phyloP scores from a whole-genome alignment of 2,329 filamentous ascomycete genomes.

The Nigrospora oryzae region DNA sequence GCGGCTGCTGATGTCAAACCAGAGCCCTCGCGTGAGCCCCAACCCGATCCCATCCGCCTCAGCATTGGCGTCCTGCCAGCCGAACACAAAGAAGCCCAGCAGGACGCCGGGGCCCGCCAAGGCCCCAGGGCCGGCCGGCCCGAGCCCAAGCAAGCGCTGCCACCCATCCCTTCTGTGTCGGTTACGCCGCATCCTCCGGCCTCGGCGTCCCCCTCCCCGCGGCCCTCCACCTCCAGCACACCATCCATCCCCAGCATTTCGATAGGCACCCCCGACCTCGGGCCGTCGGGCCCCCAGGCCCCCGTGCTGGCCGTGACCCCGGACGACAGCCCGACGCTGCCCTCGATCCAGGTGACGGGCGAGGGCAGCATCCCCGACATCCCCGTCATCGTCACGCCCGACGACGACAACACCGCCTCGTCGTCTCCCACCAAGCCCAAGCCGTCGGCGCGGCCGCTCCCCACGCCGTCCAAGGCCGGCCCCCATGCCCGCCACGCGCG shows the following conservation, averaged over 20 bases:
- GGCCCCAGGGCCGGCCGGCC: conserved; percentile 14
- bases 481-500: conserved; percentile 23
- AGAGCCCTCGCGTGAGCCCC: conserved; percentile 13
- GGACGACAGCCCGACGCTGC: conserved; percentile 27
- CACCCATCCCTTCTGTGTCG: conserved; percentile 43
- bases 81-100: not conserved
- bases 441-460: conserved; percentile 34
- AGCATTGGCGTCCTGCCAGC: conserved; percentile 16
- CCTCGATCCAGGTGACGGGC: conserved; percentile 30
- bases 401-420: conserved; percentile 19
- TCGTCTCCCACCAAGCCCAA: conserved; percentile 1
- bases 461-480: conserved; percentile 30
- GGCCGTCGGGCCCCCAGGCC: conserved; percentile 24
- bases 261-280: conserved; percentile 27
- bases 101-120: conserved; percentile 10
- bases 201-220: conserved; percentile 24
- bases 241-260: conserved; percentile 33
- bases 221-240: conserved; percentile 20
- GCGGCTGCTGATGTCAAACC: conserved; percentile 65
- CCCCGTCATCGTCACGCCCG: conserved; percentile 37
- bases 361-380: conserved; percentile 17
- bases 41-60: conserved; percentile 26
- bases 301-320: conserved; percentile 43
- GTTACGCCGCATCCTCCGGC: conserved; percentile 37
- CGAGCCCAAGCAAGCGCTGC: conserved; percentile 19